Evolutionary conservation across 2,329 filamentous ascomycete genomes (phyloP).

Genomic region (Sclerotinia nivalis): DNA sequence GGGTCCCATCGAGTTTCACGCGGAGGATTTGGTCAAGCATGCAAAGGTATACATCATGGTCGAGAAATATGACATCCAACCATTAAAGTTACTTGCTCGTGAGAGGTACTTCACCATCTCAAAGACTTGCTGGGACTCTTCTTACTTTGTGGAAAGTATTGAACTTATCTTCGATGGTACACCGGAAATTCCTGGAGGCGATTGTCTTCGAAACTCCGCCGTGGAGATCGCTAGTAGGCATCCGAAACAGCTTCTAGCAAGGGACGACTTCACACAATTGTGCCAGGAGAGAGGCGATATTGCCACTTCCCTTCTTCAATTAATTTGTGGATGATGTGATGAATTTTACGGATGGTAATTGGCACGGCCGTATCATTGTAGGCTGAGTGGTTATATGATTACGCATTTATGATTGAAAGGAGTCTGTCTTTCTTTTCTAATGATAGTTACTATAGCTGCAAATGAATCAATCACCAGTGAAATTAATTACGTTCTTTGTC

Average conservation of each 20-base stretch:
- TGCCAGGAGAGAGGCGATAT: conserved; percentile 25
- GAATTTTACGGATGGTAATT: background rate
- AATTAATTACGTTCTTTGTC: background rate
- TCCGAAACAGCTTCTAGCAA: conserved; percentile 11
- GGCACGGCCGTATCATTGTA: background rate
- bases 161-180: conserved; percentile 27
- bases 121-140: conserved; percentile 11
- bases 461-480: background rate
- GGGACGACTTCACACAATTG: conserved; percentile 24
- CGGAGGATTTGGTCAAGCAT: conserved; percentile 20
- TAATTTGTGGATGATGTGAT: background rate
- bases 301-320: conserved; percentile 20
- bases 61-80: conserved; percentile 27
- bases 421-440: background rate
- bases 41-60: conserved; percentile 28
- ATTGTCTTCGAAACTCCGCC: conserved; percentile 16
- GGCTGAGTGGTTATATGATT: background rate
- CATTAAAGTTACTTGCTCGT: conserved; percentile 24
- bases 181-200: conserved; percentile 7
- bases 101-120: conserved; percentile 19
- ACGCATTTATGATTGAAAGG: background rate
- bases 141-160: conserved; percentile 22
- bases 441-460: background rate
- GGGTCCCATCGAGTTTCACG: background rate
- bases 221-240: conserved; percentile 15